Evolutionary conservation across 2,329 filamentous ascomycete genomes (phyloP), one percentile per base, ranked within the genome.

Genomic region (Metarhizium guizhouense): DNA sequence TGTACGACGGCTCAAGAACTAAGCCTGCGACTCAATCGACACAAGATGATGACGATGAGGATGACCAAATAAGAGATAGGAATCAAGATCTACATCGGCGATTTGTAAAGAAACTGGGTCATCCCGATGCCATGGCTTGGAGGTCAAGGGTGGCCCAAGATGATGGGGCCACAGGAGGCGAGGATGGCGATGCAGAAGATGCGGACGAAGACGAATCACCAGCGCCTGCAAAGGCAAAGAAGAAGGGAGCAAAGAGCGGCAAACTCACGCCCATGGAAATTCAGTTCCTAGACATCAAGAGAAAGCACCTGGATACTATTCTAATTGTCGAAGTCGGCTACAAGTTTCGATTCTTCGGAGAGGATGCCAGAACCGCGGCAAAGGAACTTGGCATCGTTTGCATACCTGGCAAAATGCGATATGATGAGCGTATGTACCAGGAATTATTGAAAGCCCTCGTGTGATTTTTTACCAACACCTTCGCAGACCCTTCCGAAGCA

Each of bases 281-380:
- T 45, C 94, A 97, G 65, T 88, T 96, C 56, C 79, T 99, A 6
- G 92, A 95, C 18, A 95, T 99, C 70, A 99, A 99, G 74, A 81
- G 85, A 58, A 89, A 93, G 63, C 86, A 97, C 67, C 80, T 90
- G 74, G 94, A 97, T 67, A 94, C 93, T 0, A 65, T 99, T 20
- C 78, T 99, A 54, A 88, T 97, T 13, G 85, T 97, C 53, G 93
- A 99, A 69, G 94, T 97, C 8, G 94, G 94, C 52, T 99, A 99
- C 74, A 99, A 99, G 69, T 99, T 95, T 72, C 86, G 88, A 38
- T 96, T 99, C 74, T 96, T 96, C 67, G 94, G 94, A 11, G 93
- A 97, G 65, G 94, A 99, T 74, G 94, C 94, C 8, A 83, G 91
- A 54, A 82, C 84, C 54, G 94, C 93, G 4, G 89, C 92, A 13